phyloP scores from a whole-genome alignment of 805 yeast genomes.

The Yamadazyma olivae region DNA sequence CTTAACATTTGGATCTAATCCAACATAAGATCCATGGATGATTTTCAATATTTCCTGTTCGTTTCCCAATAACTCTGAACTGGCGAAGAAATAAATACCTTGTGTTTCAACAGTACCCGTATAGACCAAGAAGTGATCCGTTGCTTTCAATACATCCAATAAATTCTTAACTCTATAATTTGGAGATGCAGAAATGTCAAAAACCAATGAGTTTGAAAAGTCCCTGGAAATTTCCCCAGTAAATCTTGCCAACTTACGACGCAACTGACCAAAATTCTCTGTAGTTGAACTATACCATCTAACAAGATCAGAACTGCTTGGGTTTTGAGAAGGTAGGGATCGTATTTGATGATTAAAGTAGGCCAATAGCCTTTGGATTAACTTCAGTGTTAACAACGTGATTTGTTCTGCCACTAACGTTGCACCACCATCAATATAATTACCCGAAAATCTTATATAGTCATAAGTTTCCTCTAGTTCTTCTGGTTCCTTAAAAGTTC shows the following conservation, averaged over 20 bases:
- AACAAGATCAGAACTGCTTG: constrained; percentile 34
- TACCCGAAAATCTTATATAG: constrained; percentile 72
- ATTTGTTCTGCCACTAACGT: constrained; percentile 78
- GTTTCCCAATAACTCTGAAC: constrained; percentile 48
- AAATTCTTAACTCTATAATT: constrained; percentile 48
- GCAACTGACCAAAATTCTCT: constrained; percentile 70
- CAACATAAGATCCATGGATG: constrained; percentile 38
- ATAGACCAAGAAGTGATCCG: constrained; percentile 74
- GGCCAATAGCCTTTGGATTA: constrained; percentile 64
- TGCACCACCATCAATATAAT: constrained; percentile 76
- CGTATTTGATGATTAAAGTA: constrained; percentile 70
- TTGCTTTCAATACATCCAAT: constrained; percentile 54
- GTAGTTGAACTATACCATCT: constrained; percentile 68
- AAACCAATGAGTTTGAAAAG: constrained; percentile 70
- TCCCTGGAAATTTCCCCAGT: constrained; percentile 62
- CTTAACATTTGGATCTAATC: constrained; percentile 28
- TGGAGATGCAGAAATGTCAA: constrained; percentile 44
- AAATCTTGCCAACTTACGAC: constrained; percentile 81
- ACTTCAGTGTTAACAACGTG: constrained; percentile 57
- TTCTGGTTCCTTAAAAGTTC: constrained; percentile 89
- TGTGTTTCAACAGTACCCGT: constrained; percentile 68
- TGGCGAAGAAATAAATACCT: constrained; percentile 80
- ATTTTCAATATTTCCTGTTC: constrained; percentile 38
- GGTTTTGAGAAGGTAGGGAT: constrained; percentile 49
- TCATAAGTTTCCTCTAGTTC: constrained; percentile 82